Base-by-base conservation (phyloP, 2,329 filamentous ascomycete genomes). In the Penicillium sp. region DNA sequence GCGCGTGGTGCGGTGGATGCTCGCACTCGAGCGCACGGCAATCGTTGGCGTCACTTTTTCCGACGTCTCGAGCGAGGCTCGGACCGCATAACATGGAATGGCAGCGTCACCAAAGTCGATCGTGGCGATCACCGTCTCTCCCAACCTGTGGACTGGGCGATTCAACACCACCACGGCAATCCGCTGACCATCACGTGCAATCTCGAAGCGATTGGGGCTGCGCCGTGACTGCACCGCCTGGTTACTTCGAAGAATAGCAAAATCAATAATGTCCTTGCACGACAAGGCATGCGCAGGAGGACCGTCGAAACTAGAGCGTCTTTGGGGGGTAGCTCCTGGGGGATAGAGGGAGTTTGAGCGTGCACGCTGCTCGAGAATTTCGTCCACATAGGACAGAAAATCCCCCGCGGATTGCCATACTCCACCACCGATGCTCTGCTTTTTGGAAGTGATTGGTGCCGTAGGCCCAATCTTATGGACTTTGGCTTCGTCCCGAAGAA, bases 191-290 rank as follows among this genome's bases (percentile, higher is more conserved):
- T 90, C 90, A 11, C 91, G 86, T 9, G 91, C 85, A 65, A 98
- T 97, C 64, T 95, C 90, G 66, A 97, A 98, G 35, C 90, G 84
- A 61, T 95, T 96, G n/a, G 85, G 81, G 63, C 87, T 90, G 59
- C 89, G 85, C 33, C 84, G 83, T n/a, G 81, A 79, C 39, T 81
- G 77, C 2, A 76, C 75, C 0, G 82, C 78, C 56, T 84, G 73
- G 57, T 89, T 89, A 63, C 88, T 90, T 55, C 88, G 84, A 45
- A 96, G 76, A 50, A 97, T 95, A 9, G 93, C 83, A 51, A 95
- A 78, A 63, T 96, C 88, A 60, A 98, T 95, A 18, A 88, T 84
- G 60, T 96, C 90, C 63, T 89, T 91, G 52, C 79, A 85, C 2
- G 81, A 82, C 3, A 78, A 70, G 1, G 77, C 73, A 34, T 83